Percentiles rank a stretch among this genome's conserved stretches.
Conservation (phyloP, 352 stramenopile species). For the Globisporangium okanoganense region DNA sequence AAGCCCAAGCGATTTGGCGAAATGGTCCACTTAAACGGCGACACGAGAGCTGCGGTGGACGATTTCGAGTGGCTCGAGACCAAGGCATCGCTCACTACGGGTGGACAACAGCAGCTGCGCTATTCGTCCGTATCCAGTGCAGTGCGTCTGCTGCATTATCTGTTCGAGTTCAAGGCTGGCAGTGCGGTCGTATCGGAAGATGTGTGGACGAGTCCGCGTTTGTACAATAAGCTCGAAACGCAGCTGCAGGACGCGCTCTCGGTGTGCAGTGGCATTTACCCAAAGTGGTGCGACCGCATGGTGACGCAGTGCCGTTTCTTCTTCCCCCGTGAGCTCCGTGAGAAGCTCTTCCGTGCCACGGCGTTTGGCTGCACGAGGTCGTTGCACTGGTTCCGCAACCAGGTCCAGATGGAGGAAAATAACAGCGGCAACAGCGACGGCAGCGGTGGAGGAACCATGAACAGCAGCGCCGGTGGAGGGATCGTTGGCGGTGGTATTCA, state of each 20-base stretch:
- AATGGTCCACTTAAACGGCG: not conserved
- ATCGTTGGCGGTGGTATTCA: constrained; percentile 38
- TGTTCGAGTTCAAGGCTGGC: constrained; percentile 44
- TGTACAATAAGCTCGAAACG: constrained; percentile 77
- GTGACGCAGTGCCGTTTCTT: constrained; percentile 83
- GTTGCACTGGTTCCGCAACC: constrained; percentile 76
- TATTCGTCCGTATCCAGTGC: constrained; percentile 29
- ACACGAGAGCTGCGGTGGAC: not conserved
- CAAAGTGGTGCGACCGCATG: constrained; percentile 68
- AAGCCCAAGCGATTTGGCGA: not conserved
- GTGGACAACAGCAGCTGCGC: not conserved
- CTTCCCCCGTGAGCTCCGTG: constrained; percentile 64
- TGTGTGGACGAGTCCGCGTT: constrained; percentile 61
- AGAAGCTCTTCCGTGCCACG: constrained; percentile 72
- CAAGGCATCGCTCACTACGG: not conserved
- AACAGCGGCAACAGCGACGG: constrained; percentile 13
- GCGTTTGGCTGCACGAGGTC: constrained; percentile 79
- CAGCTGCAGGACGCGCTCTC: constrained; percentile 83
- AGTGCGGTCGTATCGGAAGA: constrained; percentile 28
- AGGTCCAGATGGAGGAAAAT: constrained; percentile 53
- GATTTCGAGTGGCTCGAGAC: constrained; percentile 23
- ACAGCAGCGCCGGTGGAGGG: constrained; percentile 6
- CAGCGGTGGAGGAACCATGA: constrained; percentile 14
- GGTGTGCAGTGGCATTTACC: constrained; percentile 80
- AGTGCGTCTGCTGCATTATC: constrained; percentile 50